phyloP scores from a whole-genome alignment of 495 filamentous ascomycete genomes.

The Neurospora africana region DNA sequence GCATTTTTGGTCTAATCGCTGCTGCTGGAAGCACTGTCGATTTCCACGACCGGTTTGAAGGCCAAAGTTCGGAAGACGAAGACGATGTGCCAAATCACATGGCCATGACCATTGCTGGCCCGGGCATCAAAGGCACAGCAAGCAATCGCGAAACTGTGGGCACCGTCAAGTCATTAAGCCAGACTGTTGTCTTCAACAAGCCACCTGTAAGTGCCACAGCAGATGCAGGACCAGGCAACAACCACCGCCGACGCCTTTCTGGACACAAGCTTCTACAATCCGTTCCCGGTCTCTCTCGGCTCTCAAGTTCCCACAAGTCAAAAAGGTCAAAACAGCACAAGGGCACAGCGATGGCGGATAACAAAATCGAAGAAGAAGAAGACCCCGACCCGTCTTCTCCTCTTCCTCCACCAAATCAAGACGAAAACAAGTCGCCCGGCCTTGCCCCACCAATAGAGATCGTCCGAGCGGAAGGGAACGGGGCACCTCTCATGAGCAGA shows the following conservation, averaged over 20 bases:
- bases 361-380: slow-evolving; percentile 14
- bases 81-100: slow-evolving; percentile 22
- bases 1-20: slow-evolving; percentile 86
- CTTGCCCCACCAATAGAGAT: slow-evolving; percentile 20
- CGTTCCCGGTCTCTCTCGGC: slow-evolving; percentile 38
- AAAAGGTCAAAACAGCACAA: slow-evolving; percentile 27
- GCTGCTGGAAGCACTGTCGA: slow-evolving; percentile 75
- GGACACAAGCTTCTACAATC: slow-evolving; percentile 40
- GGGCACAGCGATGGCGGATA: slow-evolving; percentile 8
- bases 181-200: background rate
- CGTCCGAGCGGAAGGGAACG: slow-evolving; percentile 22
- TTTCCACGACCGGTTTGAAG: slow-evolving; percentile 72
- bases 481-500: slow-evolving; percentile 66
- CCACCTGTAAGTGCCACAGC: background rate
- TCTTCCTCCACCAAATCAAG: background rate
- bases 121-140: background rate
- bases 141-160: background rate
- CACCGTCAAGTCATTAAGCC: background rate
- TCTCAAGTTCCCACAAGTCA: slow-evolving; percentile 24
- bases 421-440: background rate
- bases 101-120: slow-evolving; percentile 22
- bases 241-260: background rate
- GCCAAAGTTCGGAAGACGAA: slow-evolving; percentile 67
- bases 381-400: background rate
- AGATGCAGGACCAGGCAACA: background rate